phyloP scores from a whole-genome alignment of 805 yeast species.

The Ogataea parapolymorpha region DNA sequence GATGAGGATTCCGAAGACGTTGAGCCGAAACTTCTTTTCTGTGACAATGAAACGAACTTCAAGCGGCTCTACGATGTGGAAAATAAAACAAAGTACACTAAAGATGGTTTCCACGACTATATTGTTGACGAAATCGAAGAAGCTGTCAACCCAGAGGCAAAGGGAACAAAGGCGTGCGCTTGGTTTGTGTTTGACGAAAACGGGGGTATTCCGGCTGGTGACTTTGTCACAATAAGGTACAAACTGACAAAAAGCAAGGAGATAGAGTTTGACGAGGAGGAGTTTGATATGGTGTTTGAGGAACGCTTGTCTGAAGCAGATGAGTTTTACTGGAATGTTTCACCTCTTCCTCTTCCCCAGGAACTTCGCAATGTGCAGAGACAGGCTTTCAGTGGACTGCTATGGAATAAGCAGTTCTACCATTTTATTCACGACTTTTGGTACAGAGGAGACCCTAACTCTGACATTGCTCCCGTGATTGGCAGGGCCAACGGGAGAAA shows the following conservation, averaged over 20 bases:
- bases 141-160: slow-evolving; percentile 64
- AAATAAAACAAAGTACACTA: slow-evolving; percentile 59
- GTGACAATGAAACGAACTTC: slow-evolving; percentile 86
- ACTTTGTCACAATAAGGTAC: slow-evolving; percentile 80
- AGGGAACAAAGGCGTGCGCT: slow-evolving; percentile 84
- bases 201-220: slow-evolving; percentile 82
- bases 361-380: slow-evolving; percentile 80
- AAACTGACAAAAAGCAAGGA: slow-evolving; percentile 42
- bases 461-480: slow-evolving; percentile 71
- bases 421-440: slow-evolving; percentile 83
- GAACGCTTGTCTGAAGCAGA: slow-evolving; percentile 85
- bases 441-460: slow-evolving; percentile 80
- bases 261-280: slow-evolving; percentile 61
- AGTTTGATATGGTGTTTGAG: slow-evolving; percentile 64
- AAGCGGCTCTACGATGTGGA: slow-evolving; percentile 60
- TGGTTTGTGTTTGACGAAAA: slow-evolving; percentile 75
- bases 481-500: slow-evolving; percentile 86
- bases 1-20: slow-evolving; percentile 59
- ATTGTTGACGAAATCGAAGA: slow-evolving; percentile 57
- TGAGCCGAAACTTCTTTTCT: slow-evolving; percentile 73
- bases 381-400: slow-evolving; percentile 89
- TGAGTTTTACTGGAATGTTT: slow-evolving; percentile 83
- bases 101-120: slow-evolving; percentile 90
- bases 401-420: slow-evolving; percentile 93
- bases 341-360: slow-evolving; percentile 80